Evolutionary conservation across 768 basidiomycete genomes (phyloP), one percentile per base, ranked within the genome.

Genomic region (Panaeolus cyanescens): DNA sequence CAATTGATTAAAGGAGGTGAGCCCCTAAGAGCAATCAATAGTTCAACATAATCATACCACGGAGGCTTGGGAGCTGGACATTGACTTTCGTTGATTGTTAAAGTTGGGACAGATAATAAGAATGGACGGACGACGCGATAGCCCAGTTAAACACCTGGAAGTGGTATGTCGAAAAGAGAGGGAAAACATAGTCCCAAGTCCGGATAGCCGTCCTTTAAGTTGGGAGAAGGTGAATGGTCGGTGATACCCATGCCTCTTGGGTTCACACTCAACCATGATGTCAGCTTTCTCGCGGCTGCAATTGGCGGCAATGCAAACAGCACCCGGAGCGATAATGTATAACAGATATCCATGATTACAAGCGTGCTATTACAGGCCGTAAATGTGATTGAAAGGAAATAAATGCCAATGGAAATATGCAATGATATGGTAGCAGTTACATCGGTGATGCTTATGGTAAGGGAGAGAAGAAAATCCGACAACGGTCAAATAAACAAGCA

Each of bases 11-110:
- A 57, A 25, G 19, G 19, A 28, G 28, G 58, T 59, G 42, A 60
- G n/a, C 8, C 31, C 20, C 34, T 36, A 54, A 56, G 19, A 13
- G 31, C 30, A 19, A 37, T 22, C 20, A 40, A 28, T 19, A 19
- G 22, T 10, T 13, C 32, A 56, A n/a, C 56, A 20, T 12, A 50
- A 31, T 42, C 57, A 36, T 20, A 78, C 77, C 66, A 67, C 68
- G 19, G 76, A 63, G 50, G 81, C 79, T 55, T 80, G 81, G n/a
- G 83, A 79, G 74, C 83, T 86, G 45, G 85, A 82, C 86, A 88
- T 88, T 77, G 45, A 4, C 13, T 28, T 50, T 50, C 25, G 25
- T n/a, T 50, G 45, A 28, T 28, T 32, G 55, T 17, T 31, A 25
- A 42, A 54, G 32, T 39, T 54, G 57, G 25, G 60, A 55, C 25